Conservation (phyloP, 345 rosid species). For the Salix arbutifolia region DNA sequence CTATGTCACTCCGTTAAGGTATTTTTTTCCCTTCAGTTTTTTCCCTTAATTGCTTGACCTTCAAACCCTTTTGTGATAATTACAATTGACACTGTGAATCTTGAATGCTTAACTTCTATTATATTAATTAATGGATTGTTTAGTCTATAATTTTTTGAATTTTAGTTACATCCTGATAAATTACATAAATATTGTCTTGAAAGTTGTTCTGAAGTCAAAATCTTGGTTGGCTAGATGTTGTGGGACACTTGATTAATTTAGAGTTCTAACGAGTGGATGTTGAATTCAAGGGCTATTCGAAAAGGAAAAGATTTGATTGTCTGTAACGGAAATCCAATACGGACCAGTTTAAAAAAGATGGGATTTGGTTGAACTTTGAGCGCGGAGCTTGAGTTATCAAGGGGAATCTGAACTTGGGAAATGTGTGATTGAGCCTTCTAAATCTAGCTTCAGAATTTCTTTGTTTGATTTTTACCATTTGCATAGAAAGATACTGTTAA, state of each 20-base stretch:
- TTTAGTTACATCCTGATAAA: too few relatives aligned
- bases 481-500: background rate
- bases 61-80: background rate
- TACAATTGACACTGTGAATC: too few relatives aligned
- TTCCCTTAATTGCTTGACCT: too few relatives aligned
- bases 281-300: background rate
- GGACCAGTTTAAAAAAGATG: background rate
- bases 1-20: conserved; percentile 79
- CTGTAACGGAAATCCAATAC: background rate
- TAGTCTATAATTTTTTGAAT: too few relatives aligned
- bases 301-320: background rate
- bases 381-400: background rate
- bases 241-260: too few relatives aligned
- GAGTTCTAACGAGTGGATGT: background rate
- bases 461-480: background rate
- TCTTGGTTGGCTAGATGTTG: too few relatives aligned
- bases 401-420: background rate
- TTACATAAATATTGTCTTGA: too few relatives aligned
- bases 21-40: background rate
- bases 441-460: background rate
- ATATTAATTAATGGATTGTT: too few relatives aligned
- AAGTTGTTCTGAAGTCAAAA: too few relatives aligned
- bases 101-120: too few relatives aligned
- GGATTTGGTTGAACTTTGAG: background rate
- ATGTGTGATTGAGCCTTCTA: background rate